Conservation (phyloP, 192 early-diverging fungal species). For the Backusella mclennaniae region DNA sequence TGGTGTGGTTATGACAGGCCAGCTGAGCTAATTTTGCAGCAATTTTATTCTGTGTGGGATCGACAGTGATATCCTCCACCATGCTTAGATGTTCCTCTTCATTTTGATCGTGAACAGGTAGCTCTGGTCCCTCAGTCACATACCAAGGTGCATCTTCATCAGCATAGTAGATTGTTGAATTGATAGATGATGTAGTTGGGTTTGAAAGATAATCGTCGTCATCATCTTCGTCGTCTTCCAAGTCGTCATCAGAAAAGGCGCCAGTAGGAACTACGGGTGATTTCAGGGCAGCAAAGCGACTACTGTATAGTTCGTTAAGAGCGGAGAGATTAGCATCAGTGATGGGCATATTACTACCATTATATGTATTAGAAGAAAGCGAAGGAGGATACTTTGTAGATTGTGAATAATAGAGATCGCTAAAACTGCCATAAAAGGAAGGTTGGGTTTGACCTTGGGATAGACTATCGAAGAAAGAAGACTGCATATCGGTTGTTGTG, state of each 20-base stretch:
- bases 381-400: not conserved
- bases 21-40: constrained; percentile 87
- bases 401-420: constrained; percentile 11
- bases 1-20: constrained; percentile 81
- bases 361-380: not conserved
- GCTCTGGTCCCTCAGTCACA: constrained; percentile 31
- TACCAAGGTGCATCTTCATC: constrained; percentile 35
- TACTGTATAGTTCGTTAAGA: constrained; percentile 9
- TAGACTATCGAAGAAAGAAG: constrained; percentile 10
- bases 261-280: not conserved
- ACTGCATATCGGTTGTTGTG: not conserved
- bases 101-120: constrained; percentile 11
- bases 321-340: constrained; percentile 27
- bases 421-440: constrained; percentile 5
- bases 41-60: constrained; percentile 73
- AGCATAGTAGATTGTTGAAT: not conserved
- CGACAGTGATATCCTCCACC: constrained; percentile 28
- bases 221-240: not conserved
- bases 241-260: constrained; percentile 2
- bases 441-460: not conserved
- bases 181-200: not conserved
- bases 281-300: constrained; percentile 15
- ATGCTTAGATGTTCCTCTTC: not conserved
- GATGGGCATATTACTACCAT: not conserved
- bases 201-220: constrained; percentile 1